Base-by-base conservation (phyloP, 1,284 basidiomycete species). In the Ustilago shanxiensis region DNA sequence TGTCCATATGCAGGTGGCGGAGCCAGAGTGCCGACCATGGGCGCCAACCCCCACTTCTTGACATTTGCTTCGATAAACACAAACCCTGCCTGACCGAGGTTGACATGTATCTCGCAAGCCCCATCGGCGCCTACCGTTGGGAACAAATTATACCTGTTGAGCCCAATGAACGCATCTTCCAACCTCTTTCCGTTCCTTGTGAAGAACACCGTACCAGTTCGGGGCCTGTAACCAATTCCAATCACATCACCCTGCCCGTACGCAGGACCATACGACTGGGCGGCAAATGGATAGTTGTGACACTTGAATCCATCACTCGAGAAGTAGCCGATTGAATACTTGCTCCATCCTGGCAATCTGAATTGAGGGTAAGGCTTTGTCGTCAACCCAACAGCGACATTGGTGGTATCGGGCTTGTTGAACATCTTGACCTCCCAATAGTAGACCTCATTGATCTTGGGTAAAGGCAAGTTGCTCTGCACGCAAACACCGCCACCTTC, bases 241-340 rank as follows among this genome's bases (percentile, higher is more conserved):
- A 86, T 81, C 13, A 86, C 85, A 51, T 86, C 85, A 29, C 97
- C 96, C 86, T 98, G 95, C 75, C 93, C 93, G 59, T 98, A 89
- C 0, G 89, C 87, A 2, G 94, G 91, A 3, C 95, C 95, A 83
- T 95, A 96, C 1, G 94, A 91, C 5, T 92, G 88, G 0, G 93
- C 89, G 13, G 94, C 93, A 87, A 99, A 99, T 0, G 97, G 97
- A 87, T 93, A 98, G 86, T 98, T 98, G 88, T 97, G 93, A 26
- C 93, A 95, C 87, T 97, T 98, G 88, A 97, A 96, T 58, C 97
- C 97, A 83, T 93, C 95, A 18, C 86, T 80, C 13, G 95, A 95
- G 83, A 96, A 95, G 87, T 98, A 99, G 58, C 94, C 96, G 60
- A 98, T 91, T n/a, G 95, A 98, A 86, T 93, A 92, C 73, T 92